Base-by-base conservation (phyloP, 495 filamentous ascomycete genomes). In the Oidiodendron maius region DNA sequence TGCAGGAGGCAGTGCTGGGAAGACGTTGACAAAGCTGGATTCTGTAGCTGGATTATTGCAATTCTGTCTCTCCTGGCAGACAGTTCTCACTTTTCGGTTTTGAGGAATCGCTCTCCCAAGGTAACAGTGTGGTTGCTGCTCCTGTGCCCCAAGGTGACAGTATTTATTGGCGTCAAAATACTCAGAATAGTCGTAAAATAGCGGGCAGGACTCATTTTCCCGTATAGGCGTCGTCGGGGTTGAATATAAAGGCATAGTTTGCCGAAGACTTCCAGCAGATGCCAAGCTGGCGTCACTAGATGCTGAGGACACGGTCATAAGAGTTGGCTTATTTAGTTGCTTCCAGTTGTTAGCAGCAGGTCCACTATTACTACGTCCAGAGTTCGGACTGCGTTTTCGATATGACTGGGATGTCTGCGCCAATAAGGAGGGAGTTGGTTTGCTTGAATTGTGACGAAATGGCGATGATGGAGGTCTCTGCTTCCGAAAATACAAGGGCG, bases 151-250 rank as follows among this genome's bases (percentile, higher is more conserved):
- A 39, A 53, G 35, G 9, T 59, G 47, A 15, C 45, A 57, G 20
- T 32, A 48, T 8, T 59, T 46, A n/a, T 57, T 53, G n/a, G 44
- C 49, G 16, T 71, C 71, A 52, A 76, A 76, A 20, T 65, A 66
- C 56, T 76, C 74, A 3, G 71, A 73, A 51, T 76, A 77, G 53
- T 76, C 74, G 57, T 76, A 77, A 50, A 70, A 76, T 18, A 69
- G 48, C 20, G 68, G 68, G 32, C 57, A 52, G 17, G 56, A 16
- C 25, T 56, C 24, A n/a, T 36, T 40, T 13, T 46, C 24, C 23
- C 47, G 50, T 28, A 45, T 49, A 15, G 55, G 48, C 8, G 58
- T 58, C 11, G 55, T 52, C 3, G 48, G 43, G 12, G 40, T 37
- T 21, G 58, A 58, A 17, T 35, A 22, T 16, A 40, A 46, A 35